A percentile compares a stretch with the other conserved stretches of the same genome.
phyloP scores from a whole-genome alignment of 352 stramenopile genomes.

The Phytopythium aichiense region DNA sequence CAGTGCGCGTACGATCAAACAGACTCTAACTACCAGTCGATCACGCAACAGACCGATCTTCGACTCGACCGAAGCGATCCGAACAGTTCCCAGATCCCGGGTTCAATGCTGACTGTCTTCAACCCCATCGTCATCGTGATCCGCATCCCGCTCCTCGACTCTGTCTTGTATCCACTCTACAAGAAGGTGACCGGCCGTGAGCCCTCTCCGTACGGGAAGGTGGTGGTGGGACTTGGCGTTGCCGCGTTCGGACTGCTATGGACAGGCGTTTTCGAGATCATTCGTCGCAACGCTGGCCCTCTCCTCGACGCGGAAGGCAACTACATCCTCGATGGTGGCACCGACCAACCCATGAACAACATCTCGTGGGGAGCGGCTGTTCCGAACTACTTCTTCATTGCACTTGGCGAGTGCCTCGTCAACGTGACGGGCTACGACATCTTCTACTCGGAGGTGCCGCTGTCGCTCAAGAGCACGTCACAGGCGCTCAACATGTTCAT shows the following conservation, averaged over 20 bases:
- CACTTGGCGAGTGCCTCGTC: constrained; percentile 49
- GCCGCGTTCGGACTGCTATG: constrained; percentile 12
- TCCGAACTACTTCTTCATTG: constrained; percentile 57
- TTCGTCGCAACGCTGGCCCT: constrained; percentile 48
- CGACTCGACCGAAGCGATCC: constrained; percentile 35
- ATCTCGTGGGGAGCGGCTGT: constrained; percentile 45
- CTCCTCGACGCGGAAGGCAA: constrained; percentile 22
- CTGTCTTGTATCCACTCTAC: constrained; percentile 28
- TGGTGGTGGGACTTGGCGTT: background rate
- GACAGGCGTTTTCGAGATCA: constrained; percentile 48
- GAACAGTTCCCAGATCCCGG: constrained; percentile 44
- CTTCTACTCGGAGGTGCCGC: constrained; percentile 52
- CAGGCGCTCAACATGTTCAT: constrained; percentile 66
- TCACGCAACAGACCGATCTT: constrained; percentile 64
- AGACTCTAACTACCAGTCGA: constrained; percentile 66
- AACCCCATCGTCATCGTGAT: constrained; percentile 41
- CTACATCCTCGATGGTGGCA: constrained; percentile 36
- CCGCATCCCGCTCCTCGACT: constrained; percentile 33
- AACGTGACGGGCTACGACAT: constrained; percentile 60
- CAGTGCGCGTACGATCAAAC: constrained; percentile 59
- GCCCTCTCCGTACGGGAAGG: too few relatives aligned
- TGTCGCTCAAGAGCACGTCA: constrained; percentile 57
- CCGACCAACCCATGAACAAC: constrained; percentile 48
- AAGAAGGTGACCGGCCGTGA: constrained; percentile 15
- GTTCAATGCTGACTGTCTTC: constrained; percentile 45